phyloP scores from a whole-genome alignment of 2,329 filamentous ascomycete species.

The Aspergillus pseudoviridinutans region DNA sequence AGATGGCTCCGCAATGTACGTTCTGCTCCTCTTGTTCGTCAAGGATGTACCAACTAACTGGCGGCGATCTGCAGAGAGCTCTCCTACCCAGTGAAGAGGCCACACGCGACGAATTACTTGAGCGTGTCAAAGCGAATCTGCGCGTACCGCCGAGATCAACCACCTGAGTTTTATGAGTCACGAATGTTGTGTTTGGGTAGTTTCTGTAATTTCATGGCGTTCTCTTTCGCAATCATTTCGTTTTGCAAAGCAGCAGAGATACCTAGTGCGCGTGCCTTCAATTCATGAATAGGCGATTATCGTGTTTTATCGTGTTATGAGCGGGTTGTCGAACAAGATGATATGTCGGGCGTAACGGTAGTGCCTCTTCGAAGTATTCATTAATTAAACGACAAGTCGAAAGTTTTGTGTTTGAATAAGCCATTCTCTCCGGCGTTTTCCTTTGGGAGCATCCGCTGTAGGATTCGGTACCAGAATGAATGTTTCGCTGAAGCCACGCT shows the following conservation, averaged over 20 bases:
- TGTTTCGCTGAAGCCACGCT: constrained; percentile 72
- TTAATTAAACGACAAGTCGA: constrained; percentile 47
- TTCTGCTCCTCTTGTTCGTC: constrained; percentile 13
- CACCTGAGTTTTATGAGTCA: constrained; percentile 1
- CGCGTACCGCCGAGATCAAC: constrained; percentile 37
- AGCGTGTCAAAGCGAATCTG: constrained; percentile 67
- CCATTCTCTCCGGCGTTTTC: constrained; percentile 56
- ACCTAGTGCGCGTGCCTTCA: not conserved
- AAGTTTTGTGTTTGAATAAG: constrained; percentile 72
- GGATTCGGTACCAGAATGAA: constrained; percentile 74
- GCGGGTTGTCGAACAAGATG: not conserved
- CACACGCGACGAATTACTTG: constrained; percentile 61
- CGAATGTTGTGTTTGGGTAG: not conserved
- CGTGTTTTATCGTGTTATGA: not conserved
- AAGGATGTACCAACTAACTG: not conserved
- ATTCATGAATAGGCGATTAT: not conserved
- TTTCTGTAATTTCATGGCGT: not conserved
- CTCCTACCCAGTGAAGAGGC: constrained; percentile 58
- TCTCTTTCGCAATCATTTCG: not conserved
- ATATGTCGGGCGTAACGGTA: not conserved
- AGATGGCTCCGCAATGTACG: constrained; percentile 78
- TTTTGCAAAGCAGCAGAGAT: not conserved
- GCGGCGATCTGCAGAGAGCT: constrained; percentile 50
- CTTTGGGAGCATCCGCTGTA: constrained; percentile 50
- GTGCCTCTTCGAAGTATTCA: not conserved